Percentiles rank a stretch among this genome's conserved stretches.
phyloP scores from a whole-genome alignment of 2,329 filamentous ascomycete species.

The Sclerotinia borealis region DNA sequence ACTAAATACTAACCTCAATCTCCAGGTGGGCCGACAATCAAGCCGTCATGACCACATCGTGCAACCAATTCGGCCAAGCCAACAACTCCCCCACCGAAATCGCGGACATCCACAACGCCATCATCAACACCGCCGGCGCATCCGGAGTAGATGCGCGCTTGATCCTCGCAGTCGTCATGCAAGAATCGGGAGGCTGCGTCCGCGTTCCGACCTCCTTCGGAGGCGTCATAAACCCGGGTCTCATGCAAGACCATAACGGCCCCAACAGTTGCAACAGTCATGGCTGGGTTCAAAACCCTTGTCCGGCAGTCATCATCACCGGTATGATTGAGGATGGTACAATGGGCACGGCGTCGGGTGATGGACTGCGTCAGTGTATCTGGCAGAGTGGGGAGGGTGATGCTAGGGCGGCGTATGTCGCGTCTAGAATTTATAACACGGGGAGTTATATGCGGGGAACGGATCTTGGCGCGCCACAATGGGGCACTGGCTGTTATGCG shows the following conservation, averaged over 20 bases:
- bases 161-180: conserved; percentile 34
- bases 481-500: conserved; percentile 23
- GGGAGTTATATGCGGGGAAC: conserved; percentile 31
- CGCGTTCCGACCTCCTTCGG: conserved; percentile 14
- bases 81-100: conserved; percentile 7
- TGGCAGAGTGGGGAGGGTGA: neutral
- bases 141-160: conserved; percentile 20
- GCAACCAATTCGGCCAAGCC: neutral
- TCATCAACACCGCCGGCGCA: neutral
- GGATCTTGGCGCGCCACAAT: conserved; percentile 29
- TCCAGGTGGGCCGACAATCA: conserved; percentile 8
- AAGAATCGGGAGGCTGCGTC: conserved; percentile 31
- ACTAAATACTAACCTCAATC: neutral
- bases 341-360: conserved; percentile 25
- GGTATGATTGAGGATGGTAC: conserved; percentile 30
- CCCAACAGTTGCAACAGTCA: conserved; percentile 15
- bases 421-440: conserved; percentile 38
- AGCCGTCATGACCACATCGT: neutral
- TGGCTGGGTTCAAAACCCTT: conserved; percentile 9
- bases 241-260: conserved; percentile 27
- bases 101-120: neutral
- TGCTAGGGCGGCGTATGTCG: conserved; percentile 30
- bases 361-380: conserved; percentile 15
- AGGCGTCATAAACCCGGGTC: conserved; percentile 18
- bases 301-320: neutral